phyloP scores from a whole-genome alignment of 805 yeast species.

The Wickerhamomyces tratensis region DNA sequence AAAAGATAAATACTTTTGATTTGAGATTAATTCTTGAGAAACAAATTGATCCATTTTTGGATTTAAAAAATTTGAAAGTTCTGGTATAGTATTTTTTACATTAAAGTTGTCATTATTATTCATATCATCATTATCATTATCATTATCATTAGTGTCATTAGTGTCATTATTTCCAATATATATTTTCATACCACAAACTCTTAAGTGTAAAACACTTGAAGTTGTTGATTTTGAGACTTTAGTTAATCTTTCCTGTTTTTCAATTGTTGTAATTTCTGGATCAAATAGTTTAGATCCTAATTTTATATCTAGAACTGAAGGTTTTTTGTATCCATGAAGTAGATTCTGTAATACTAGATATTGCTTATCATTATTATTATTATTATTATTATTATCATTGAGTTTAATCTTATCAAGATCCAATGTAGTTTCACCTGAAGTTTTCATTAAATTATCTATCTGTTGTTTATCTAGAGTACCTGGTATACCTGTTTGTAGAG shows the following conservation, averaged over 20 bases:
- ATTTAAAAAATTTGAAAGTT: conserved; percentile 5
- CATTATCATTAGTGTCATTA: conserved; percentile 7
- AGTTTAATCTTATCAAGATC: too few relatives aligned
- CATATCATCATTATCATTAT: background rate
- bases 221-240: conserved; percentile 67
- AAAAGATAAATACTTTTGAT: conserved; percentile 36
- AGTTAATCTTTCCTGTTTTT: conserved; percentile 50
- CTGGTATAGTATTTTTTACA: conserved; percentile 2
- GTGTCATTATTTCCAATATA: conserved; percentile 12
- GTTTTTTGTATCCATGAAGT: conserved; percentile 47
- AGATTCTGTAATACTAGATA: conserved; percentile 68
- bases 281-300: conserved; percentile 70
- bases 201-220: conserved; percentile 62
- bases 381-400: background rate
- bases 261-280: conserved; percentile 36
- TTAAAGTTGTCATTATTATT: background rate
- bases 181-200: conserved; percentile 86
- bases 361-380: conserved; percentile 12
- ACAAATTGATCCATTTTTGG: conserved; percentile 5
- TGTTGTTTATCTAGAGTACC: too few relatives aligned
- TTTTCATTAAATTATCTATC: too few relatives aligned
- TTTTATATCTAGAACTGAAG: conserved; percentile 77
- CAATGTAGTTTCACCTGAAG: too few relatives aligned
- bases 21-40: conserved; percentile 8
- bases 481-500: conserved; percentile 36